Conservation (phyloP, 208 protist species). For the Histomonas meleagridis region DNA sequence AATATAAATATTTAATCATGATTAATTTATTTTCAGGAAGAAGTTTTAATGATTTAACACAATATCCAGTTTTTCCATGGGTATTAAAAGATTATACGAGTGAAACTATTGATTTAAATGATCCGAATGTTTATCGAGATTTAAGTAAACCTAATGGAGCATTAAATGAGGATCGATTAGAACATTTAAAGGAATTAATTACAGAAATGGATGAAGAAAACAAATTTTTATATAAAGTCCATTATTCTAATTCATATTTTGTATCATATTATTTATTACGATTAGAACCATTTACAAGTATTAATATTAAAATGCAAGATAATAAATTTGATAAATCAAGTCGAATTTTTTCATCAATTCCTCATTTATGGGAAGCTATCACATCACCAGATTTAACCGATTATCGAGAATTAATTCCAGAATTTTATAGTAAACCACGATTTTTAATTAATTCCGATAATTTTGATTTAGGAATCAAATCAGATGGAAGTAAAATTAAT, state of each 20-base stretch:
- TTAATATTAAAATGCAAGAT: neutral
- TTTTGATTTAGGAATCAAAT: conserved; percentile 43
- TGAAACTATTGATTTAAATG: neutral
- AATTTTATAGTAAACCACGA: neutral
- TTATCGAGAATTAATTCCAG: neutral
- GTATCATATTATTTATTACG: conserved; percentile 26
- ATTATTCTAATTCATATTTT: neutral
- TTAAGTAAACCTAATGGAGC: neutral
- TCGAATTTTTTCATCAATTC: neutral
- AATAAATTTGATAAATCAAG: neutral
- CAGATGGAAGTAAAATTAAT: conserved; percentile 21
- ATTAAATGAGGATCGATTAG: neutral
- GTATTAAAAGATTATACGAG: neutral
- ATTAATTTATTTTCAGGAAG: neutral
- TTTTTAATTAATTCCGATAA: conserved; percentile 42
- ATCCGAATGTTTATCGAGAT: neutral
- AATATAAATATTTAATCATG: neutral
- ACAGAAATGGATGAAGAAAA: neutral
- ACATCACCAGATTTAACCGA: neutral
- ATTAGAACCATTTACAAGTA: conserved; percentile 23
- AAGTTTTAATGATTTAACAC: neutral
- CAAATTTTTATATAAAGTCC: neutral
- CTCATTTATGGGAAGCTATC: neutral
- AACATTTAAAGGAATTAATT: neutral
- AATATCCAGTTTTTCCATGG: neutral